These are phyloP conservation scores for Colletotrichum cereale DNA, from an alignment of 2,329 filamentous ascomycete species.

Conservation along the genomic window DNA sequence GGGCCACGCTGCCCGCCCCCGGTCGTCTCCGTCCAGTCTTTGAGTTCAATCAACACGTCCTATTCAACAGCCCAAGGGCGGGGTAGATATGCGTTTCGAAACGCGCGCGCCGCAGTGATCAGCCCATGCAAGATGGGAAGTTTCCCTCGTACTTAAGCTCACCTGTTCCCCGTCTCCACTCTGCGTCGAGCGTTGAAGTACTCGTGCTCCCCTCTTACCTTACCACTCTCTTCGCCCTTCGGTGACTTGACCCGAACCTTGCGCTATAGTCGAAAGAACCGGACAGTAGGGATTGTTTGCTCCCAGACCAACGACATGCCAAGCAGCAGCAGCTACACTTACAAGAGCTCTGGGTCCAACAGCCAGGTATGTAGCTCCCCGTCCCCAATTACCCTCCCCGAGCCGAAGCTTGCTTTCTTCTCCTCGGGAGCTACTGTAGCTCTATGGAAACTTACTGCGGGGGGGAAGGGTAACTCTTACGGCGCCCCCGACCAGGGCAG, in stretches of 20 bases:
- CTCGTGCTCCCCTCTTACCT: not conserved
- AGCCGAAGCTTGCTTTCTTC: not conserved
- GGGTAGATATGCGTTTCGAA: slow-evolving; percentile 35
- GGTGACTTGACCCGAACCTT: not conserved
- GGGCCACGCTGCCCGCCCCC: not conserved
- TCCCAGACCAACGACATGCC: slow-evolving; percentile 38
- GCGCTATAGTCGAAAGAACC: not conserved
- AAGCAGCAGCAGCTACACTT: slow-evolving; percentile 50
- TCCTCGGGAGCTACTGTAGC: not conserved
- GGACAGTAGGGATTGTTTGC: not conserved
- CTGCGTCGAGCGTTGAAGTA: not conserved
- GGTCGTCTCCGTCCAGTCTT: slow-evolving; percentile 1
- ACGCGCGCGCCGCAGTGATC: slow-evolving; percentile 30
- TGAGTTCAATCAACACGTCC: slow-evolving; percentile 1
- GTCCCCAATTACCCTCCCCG: not conserved
- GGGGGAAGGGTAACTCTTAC: slow-evolving; percentile 73
- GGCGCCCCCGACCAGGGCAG: slow-evolving; percentile 73
- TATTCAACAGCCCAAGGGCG: slow-evolving; percentile 19
- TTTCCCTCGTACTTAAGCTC: slow-evolving; percentile 9
- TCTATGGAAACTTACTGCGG: slow-evolving; percentile 2
- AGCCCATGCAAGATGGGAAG: slow-evolving; percentile 21
- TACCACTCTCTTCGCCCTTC: not conserved
- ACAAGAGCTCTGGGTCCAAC: slow-evolving; percentile 71
- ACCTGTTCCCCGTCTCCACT: slow-evolving; percentile 20
- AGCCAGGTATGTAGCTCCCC: slow-evolving; percentile 61